These are phyloP conservation scores for Aspergillus bridgeri DNA, from an alignment of 495 filamentous ascomycete genomes.

Conservation along the genomic window DNA sequence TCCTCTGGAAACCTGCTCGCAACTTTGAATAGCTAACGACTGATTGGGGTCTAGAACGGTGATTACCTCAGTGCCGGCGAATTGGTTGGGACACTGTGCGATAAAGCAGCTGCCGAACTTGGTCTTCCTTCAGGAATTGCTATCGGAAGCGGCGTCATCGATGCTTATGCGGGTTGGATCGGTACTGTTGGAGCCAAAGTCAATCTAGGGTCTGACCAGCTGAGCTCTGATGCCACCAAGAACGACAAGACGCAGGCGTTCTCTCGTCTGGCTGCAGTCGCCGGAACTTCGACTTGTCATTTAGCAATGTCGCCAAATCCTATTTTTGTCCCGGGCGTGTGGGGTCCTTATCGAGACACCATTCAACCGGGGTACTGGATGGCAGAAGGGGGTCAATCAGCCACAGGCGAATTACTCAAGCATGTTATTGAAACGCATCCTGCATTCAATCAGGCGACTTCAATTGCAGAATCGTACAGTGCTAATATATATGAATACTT, in stretches of 20 bases:
- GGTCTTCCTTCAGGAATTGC: slow-evolving; percentile 86
- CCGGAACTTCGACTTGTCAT: slow-evolving; percentile 95
- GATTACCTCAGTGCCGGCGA: slow-evolving; percentile 87
- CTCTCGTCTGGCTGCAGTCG: slow-evolving; percentile 88
- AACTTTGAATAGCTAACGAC: slow-evolving; percentile 3
- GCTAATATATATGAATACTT: slow-evolving; percentile 91
- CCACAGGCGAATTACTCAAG: slow-evolving; percentile 89
- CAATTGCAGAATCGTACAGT: slow-evolving; percentile 71
- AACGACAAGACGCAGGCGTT: slow-evolving; percentile 91
- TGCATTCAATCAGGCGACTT: slow-evolving; percentile 72
- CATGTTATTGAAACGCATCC: slow-evolving; percentile 93
- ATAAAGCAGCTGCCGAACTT: slow-evolving; percentile 76
- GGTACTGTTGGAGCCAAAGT: slow-evolving; percentile 97
- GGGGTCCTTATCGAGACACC: slow-evolving; percentile 94
- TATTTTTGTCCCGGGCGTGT: slow-evolving; percentile 90
- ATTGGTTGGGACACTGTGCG: slow-evolving; percentile 76
- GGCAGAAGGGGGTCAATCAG: slow-evolving; percentile 93
- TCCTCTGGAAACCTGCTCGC: slow-evolving; percentile 1
- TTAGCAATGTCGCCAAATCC: slow-evolving; percentile 89
- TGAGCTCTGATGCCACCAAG: slow-evolving; percentile 56
- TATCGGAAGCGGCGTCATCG: slow-evolving; percentile 93
- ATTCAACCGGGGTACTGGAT: slow-evolving; percentile 90
- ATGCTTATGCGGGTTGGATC: slow-evolving; percentile 98
- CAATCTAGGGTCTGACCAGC: slow-evolving; percentile 56
- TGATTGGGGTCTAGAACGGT: slow-evolving; percentile 65